phyloP scores from a whole-genome alignment of 2,329 filamentous ascomycete species.

The Exophiala phaeomuriformis region DNA sequence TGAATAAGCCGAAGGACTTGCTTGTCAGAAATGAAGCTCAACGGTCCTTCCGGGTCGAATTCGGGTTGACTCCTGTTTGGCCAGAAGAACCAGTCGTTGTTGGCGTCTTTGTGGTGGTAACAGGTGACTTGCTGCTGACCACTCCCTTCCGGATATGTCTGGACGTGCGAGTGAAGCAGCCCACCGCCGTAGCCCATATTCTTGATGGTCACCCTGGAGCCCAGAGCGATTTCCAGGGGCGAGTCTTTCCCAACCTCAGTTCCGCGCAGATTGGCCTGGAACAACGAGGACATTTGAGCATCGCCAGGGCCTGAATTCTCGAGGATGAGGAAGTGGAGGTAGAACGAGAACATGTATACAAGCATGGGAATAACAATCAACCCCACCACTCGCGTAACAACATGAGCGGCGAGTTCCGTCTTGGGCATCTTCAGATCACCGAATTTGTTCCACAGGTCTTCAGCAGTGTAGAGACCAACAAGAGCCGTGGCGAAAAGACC shows the following conservation, averaged over 20 bases:
- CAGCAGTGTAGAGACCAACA: conserved; percentile 88
- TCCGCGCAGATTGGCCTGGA: conserved; percentile 91
- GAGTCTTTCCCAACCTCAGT: conserved; percentile 93
- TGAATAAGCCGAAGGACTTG: conserved; percentile 81
- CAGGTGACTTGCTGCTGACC: conserved; percentile 94
- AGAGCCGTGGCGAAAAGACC: conserved; percentile 92
- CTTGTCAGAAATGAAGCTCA: conserved; percentile 69
- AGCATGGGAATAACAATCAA: conserved; percentile 82
- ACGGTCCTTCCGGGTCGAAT: conserved; percentile 63
- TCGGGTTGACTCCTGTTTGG: conserved; percentile 73
- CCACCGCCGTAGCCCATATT: conserved; percentile 99
- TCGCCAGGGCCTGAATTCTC: conserved; percentile 92
- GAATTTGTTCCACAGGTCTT: conserved; percentile 98
- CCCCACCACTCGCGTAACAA: conserved; percentile 71
- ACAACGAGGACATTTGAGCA: conserved; percentile 99
- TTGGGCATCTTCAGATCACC: conserved; percentile 87
- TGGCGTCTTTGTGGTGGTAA: conserved; percentile 98
- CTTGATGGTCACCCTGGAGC: conserved; percentile 87
- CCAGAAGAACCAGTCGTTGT: conserved; percentile 99
- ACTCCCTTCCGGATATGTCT: conserved; percentile 27
- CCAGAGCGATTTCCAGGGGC: conserved; percentile 81
- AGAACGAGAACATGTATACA: conserved; percentile 95
- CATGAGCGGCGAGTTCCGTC: conserved; percentile 64
- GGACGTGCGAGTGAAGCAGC: conserved; percentile 44
- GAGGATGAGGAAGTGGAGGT: conserved; percentile 85